Base-by-base conservation (phyloP, 805 yeast genomes). In the Ogataea trehaloabstinens region DNA sequence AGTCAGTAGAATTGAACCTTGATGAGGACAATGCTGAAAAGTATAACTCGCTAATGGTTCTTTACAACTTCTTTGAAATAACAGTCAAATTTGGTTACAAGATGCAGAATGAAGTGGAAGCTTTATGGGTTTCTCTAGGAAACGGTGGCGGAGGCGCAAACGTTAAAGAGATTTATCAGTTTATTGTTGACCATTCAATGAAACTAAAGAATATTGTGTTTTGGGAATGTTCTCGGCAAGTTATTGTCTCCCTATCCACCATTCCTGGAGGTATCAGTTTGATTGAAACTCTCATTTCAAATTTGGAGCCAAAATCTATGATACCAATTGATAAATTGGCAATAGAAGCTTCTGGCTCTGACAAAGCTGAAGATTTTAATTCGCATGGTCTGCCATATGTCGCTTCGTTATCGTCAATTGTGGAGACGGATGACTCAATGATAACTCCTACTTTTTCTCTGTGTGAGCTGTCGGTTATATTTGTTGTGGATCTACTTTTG, bases 71-170 rank as follows among this genome's bases (percentile, higher is more conserved):
- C 38, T 78, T 90, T 58, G 97, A 87, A 49, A 82, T 93, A 28
- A 88, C 97, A 0, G 78, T 88, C 25, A 78, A 78, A 42, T 85
- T 82, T 50, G 78, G 90, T 36, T 81, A 82, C 33, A 68, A 71
- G 11, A 78, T 87, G 49, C 86, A 87, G 31, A 84, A 83, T 51
- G 98, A 89, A 51, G 87, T 93, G 8, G 97, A 90, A 58, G 95
- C 95, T 0, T 62, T 93, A 17, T 93, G 99, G 99, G 88, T 86
- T 4, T 91, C 97, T 0, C 67, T 93, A n/a, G 96, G 95, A 1
- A 78, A 75, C 35, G 86, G 84, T 4, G 73, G 75, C n/a, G 73
- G 76, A 20, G 72, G 76, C 21, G 71, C 67, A n/a, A 89, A 91
- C 52, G 81, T 82, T 16, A 79, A 79, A 31, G 80, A 77, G 2